phyloP scores from a whole-genome alignment of 805 yeast genomes.

The Ogataea corticis region DNA sequence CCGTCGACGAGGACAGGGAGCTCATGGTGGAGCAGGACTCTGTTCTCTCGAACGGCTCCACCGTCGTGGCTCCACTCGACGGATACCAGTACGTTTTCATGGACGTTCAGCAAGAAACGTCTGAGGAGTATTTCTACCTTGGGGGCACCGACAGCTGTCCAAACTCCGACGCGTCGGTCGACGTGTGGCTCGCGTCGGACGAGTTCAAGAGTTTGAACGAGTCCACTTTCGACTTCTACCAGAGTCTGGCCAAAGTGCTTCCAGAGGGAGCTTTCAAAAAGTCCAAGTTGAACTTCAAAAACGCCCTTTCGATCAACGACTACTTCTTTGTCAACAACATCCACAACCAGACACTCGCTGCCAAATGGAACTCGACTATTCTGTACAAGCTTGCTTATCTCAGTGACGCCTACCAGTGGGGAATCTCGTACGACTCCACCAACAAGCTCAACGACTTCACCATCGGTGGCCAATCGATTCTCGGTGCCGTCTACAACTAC shows the following conservation, averaged over 20 bases:
- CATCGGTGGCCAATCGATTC: slow-evolving; percentile 44
- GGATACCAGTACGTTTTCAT: slow-evolving; percentile 49
- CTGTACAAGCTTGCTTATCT: slow-evolving; percentile 35
- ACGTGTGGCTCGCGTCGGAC: slow-evolving; percentile 30
- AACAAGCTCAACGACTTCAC: slow-evolving; percentile 33
- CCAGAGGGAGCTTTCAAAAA: slow-evolving; percentile 30
- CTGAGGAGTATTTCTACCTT: slow-evolving; percentile 42
- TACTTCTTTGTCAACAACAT: slow-evolving; percentile 40
- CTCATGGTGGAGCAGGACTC: slow-evolving; percentile 33
- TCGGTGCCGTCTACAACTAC: slow-evolving; percentile 36
- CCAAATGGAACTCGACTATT: slow-evolving; percentile 34
- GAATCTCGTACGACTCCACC: slow-evolving; percentile 34
- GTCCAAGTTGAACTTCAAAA: slow-evolving; percentile 37
- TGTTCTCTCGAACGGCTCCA: slow-evolving; percentile 41
- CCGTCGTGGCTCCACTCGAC: slow-evolving; percentile 38
- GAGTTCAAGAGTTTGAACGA: slow-evolving; percentile 35
- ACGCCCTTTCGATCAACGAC: slow-evolving; percentile 44
- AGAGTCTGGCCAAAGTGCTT: slow-evolving; percentile 32
- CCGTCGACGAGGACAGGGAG: slow-evolving; percentile 26
- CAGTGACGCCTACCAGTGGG: slow-evolving; percentile 43
- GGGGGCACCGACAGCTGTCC: slow-evolving; percentile 47
- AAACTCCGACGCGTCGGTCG: slow-evolving; percentile 35
- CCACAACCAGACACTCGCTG: slow-evolving; percentile 41
- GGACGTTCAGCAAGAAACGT: slow-evolving; percentile 36
- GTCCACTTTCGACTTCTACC: slow-evolving; percentile 41